phyloP scores from a whole-genome alignment of 768 basidiomycete species.

The Rhizopogon rudus region DNA sequence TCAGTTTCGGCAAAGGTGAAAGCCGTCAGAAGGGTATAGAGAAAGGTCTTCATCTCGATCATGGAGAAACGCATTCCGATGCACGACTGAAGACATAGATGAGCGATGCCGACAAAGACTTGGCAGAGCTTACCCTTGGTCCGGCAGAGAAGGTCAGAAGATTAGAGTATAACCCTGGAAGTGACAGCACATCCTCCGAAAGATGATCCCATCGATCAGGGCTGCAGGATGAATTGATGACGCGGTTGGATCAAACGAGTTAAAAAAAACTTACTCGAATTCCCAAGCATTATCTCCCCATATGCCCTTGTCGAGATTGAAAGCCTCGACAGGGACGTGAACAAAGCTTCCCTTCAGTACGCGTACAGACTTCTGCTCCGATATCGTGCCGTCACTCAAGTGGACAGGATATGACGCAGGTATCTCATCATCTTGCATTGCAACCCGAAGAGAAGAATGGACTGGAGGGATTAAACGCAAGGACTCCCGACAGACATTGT shows the following conservation, averaged over 20 bases:
- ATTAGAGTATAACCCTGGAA: constrained; percentile 70
- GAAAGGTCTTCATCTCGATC: constrained; percentile 77
- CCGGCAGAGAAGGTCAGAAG: constrained; percentile 76
- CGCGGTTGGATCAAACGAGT: background rate
- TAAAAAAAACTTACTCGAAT: constrained; percentile 53
- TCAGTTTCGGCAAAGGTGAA: constrained; percentile 54
- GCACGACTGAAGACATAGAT: constrained; percentile 52
- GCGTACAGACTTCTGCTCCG: constrained; percentile 37
- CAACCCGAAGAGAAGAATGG: constrained; percentile 76
- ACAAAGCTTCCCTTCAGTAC: constrained; percentile 70
- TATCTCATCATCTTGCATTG: constrained; percentile 71
- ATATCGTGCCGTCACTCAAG: constrained; percentile 39
- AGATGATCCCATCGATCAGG: constrained; percentile 81
- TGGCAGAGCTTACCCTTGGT: constrained; percentile 54
- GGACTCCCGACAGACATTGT: constrained; percentile 73
- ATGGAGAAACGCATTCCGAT: constrained; percentile 80
- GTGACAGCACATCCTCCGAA: constrained; percentile 58
- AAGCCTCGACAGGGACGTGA: constrained; percentile 74
- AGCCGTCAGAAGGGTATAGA: constrained; percentile 63
- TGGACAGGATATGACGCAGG: constrained; percentile 66
- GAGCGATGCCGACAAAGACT: background rate
- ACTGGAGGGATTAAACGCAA: constrained; percentile 78
- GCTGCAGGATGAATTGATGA: constrained; percentile 30
- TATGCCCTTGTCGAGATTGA: constrained; percentile 71
- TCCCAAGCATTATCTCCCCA: constrained; percentile 84